Evolutionary conservation across 208 protist species (phyloP).

Genomic region (Angomonas ambiguus): DNA sequence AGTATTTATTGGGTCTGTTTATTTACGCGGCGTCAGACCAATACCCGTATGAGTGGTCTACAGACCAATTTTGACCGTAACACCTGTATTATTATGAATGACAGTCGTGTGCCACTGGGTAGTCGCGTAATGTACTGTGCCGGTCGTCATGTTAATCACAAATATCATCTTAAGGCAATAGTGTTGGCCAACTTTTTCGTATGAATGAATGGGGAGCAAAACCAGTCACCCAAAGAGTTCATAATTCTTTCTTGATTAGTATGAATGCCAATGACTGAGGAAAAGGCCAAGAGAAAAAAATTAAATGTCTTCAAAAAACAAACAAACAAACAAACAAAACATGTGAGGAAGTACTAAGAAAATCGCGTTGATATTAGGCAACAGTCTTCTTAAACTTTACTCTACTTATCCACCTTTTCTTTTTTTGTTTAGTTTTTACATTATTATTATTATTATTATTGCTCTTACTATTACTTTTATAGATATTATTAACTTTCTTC

Average conservation of each 20-base stretch:
- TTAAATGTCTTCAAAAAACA: not conserved
- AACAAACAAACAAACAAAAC: not conserved
- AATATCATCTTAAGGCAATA: constrained; percentile 88
- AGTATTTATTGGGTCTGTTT: constrained; percentile 89
- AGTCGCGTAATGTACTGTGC: constrained; percentile 91
- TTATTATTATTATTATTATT: constrained; percentile 15
- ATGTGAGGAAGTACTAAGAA: not conserved
- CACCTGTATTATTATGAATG: constrained; percentile 90
- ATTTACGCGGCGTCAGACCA: constrained; percentile 81
- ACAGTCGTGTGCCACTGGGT: constrained; percentile 84
- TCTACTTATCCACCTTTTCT: not conserved
- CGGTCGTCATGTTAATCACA: constrained; percentile 90
- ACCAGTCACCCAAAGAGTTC: not conserved
- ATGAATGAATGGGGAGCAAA: constrained; percentile 26
- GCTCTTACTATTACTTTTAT: not conserved
- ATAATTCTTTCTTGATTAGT: too few species aligned
- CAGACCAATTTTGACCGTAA: constrained; percentile 91
- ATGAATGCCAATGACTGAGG: too few species aligned
- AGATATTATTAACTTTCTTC: constrained; percentile 9
- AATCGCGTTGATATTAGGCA: not conserved
- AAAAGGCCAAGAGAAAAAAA: not conserved
- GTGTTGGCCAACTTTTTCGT: constrained; percentile 92
- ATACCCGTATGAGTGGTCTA: constrained; percentile 84
- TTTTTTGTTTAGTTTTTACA: constrained; percentile 3
- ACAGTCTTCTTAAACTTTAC: not conserved